Conservation (phyloP, 345 rosid species). For the Eutrema yunnanense region DNA sequence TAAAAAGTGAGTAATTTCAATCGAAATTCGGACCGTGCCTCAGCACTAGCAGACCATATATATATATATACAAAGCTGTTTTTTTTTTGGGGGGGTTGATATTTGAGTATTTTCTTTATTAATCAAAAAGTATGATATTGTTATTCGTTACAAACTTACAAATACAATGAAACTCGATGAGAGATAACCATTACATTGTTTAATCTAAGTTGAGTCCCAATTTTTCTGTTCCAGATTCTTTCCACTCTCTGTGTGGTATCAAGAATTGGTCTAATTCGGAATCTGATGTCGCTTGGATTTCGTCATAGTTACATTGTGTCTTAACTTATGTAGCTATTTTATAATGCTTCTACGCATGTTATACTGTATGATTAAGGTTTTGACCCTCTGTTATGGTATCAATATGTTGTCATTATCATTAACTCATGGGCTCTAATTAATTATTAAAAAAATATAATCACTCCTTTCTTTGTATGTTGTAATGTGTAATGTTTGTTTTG, state of each 20-base stretch:
- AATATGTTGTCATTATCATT: slow-evolving; percentile 5
- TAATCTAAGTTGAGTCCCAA: not conserved
- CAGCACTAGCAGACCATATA: too few relatives aligned
- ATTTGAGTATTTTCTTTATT: too few relatives aligned
- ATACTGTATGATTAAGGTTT: not conserved
- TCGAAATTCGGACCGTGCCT: too few relatives aligned
- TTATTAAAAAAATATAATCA: not conserved
- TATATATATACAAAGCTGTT: too few relatives aligned
- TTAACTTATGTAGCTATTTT: not conserved
- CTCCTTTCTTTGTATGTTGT: not conserved
- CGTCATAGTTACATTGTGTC: not conserved
- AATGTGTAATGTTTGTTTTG: not conserved
- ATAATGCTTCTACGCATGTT: slow-evolving; percentile 5
- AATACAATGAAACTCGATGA: not conserved
- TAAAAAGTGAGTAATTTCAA: not conserved
- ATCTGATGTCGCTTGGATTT: slow-evolving; percentile 7
- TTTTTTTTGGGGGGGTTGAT: too few relatives aligned
- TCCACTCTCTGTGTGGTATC: not conserved
- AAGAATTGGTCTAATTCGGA: slow-evolving; percentile 7
- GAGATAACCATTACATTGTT: not conserved
- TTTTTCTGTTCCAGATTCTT: not conserved
- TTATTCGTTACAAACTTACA: not conserved
- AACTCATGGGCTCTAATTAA: not conserved
- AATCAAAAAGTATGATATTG: not conserved
- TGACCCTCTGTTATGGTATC: slow-evolving; percentile 5